A percentile compares a stretch with the other conserved stretches of the same genome.
phyloP scores from a whole-genome alignment of 2,329 filamentous ascomycete species.

The Xylaria sp. region DNA sequence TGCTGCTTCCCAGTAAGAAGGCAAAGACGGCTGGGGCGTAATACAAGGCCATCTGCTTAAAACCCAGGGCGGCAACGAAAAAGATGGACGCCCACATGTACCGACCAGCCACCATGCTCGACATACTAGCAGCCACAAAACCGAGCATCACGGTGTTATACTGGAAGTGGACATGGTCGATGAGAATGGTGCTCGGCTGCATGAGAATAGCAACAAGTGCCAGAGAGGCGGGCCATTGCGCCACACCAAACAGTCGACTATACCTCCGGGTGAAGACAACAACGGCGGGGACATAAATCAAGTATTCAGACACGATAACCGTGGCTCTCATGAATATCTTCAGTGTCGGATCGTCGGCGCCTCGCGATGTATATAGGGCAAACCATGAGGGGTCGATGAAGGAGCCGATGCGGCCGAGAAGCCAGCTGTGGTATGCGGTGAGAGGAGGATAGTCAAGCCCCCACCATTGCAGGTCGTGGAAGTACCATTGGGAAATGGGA shows the following conservation, averaged over 20 bases:
- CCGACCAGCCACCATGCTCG: constrained; percentile 83
- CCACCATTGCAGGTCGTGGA: constrained; percentile 96
- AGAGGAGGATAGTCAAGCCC: constrained; percentile 96
- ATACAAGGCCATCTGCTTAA: constrained; percentile 99
- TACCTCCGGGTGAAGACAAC: constrained; percentile 86
- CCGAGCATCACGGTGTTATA: constrained; percentile 99
- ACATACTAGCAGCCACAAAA: constrained; percentile 83
- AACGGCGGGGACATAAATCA: constrained; percentile 84
- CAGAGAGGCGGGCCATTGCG: constrained; percentile 81
- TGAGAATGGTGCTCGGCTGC: constrained; percentile 87
- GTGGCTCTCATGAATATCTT: constrained; percentile 97
- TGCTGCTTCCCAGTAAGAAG: constrained; percentile 84
- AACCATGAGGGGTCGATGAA: constrained; percentile 87
- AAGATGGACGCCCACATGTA: constrained; percentile 90
- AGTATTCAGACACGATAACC: constrained; percentile 87
- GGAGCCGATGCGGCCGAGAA: constrained; percentile 84
- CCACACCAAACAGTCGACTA: constrained; percentile 75
- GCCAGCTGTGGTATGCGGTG: constrained; percentile 97
- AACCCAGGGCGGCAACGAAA: constrained; percentile 91
- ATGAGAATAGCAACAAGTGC: constrained; percentile 89
- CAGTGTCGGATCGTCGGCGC: constrained; percentile 75
- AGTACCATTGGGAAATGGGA: constrained; percentile 95
- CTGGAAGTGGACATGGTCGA: constrained; percentile 86
- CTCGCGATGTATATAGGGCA: constrained; percentile 79
- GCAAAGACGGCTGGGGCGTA: constrained; percentile 93